phyloP scores from a whole-genome alignment of 306 rosid species.

The Carpinus fangiana region DNA sequence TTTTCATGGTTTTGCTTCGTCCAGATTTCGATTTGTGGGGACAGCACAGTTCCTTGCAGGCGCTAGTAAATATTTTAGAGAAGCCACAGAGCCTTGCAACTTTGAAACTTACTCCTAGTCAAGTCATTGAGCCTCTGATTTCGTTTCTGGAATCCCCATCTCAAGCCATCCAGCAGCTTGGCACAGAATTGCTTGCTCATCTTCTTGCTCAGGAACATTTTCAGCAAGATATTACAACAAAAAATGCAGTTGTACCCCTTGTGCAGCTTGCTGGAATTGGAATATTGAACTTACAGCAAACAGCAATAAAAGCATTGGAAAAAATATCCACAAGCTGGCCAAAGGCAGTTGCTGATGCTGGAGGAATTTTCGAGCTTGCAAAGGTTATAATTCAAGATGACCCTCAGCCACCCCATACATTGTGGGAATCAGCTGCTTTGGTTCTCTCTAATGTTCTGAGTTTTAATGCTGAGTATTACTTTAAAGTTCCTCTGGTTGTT shows the following conservation, averaged over 20 bases:
- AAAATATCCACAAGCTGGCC: conserved; percentile 91
- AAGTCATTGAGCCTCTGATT: conserved; percentile 90
- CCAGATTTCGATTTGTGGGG: conserved; percentile 92
- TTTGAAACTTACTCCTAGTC: conserved; percentile 90
- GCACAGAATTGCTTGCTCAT: conserved; percentile 90
- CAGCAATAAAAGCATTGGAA: conserved; percentile 88
- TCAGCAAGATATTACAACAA: conserved; percentile 94
- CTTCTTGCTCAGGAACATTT: conserved; percentile 96
- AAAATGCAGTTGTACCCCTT: conserved; percentile 91
- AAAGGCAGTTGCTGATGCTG: conserved; percentile 95
- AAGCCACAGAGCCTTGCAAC: conserved; percentile 95
- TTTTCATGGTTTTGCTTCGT: conserved; percentile 80
- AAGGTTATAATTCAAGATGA: conserved; percentile 95
- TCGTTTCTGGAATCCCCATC: conserved; percentile 92
- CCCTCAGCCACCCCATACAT: conserved; percentile 87
- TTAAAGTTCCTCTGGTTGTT: conserved; percentile 90
- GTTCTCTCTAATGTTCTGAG: conserved; percentile 84
- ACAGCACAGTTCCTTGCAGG: conserved; percentile 97
- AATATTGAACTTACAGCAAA: conserved; percentile 89
- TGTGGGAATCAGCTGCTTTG: conserved; percentile 96
- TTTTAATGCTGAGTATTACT: conserved; percentile 78
- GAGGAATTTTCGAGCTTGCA: conserved; percentile 93
- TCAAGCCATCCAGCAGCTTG: conserved; percentile 96
- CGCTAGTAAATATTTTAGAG: conserved; percentile 95
- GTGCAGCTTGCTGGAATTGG: conserved; percentile 99